Evolutionary conservation across 257 asterid species (phyloP).

Genomic region (Penstemon eatonii): DNA sequence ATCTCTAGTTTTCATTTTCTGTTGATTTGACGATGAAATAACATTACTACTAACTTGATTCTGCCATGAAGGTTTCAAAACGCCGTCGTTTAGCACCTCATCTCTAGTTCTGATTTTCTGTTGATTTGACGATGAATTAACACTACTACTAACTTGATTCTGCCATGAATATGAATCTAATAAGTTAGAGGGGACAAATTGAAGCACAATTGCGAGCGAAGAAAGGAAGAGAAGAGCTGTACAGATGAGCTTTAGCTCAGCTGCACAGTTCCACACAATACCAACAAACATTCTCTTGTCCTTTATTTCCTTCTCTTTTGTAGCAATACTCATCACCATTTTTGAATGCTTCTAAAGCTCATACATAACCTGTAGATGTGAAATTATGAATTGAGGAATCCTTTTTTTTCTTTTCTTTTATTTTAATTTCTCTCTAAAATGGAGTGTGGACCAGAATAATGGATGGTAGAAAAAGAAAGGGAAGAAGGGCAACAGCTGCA

Average conservation of each 20-base stretch:
- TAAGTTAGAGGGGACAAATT: constrained; percentile 58
- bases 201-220: constrained; percentile 60
- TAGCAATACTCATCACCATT: constrained; percentile 25
- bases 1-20: neutral
- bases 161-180: neutral
- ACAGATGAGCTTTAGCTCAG: constrained; percentile 61
- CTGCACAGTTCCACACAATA: constrained; percentile 66
- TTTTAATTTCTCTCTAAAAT: neutral
- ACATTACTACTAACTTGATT: neutral
- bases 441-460: neutral
- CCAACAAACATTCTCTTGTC: constrained; percentile 64
- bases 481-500: constrained; percentile 15
- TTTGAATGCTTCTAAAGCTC: neutral
- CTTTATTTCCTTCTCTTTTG: constrained; percentile 13
- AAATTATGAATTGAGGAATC: neutral
- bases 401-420: neutral
- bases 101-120: constrained; percentile 10
- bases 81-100: constrained; percentile 28
- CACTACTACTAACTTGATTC: neutral
- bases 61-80: constrained; percentile 18
- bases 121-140: constrained; percentile 13
- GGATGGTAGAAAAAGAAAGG: neutral
- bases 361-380: neutral
- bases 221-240: constrained; percentile 62
- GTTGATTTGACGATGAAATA: neutral